A percentile compares a stretch with the other conserved stretches of the same genome.
Conservation (phyloP, 768 basidiomycete species). For the Suillus tomentosus region DNA sequence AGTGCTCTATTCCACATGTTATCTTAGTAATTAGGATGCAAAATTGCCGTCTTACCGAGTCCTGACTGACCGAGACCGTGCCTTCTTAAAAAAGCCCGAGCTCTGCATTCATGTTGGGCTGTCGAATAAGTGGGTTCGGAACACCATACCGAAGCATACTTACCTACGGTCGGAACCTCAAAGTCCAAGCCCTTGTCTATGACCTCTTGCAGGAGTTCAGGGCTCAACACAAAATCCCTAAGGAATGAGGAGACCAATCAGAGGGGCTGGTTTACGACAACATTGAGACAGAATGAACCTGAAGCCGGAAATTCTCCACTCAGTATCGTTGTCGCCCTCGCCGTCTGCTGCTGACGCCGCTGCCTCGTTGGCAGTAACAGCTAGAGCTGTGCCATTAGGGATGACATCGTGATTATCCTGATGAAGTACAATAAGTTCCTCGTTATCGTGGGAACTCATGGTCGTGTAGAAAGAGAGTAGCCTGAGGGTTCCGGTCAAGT, state of each 20-base stretch:
- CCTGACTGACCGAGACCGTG: constrained; percentile 99
- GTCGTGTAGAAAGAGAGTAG: constrained; percentile 29
- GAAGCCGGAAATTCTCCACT: constrained; percentile 54
- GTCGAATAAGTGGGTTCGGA: constrained; percentile 13
- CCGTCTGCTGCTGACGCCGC: constrained; percentile 47
- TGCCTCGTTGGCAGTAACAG: constrained; percentile 50
- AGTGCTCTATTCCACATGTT: constrained; percentile 29
- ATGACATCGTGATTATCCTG: constrained; percentile 86
- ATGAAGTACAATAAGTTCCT: constrained; percentile 86
- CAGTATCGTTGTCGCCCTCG: constrained; percentile 67
- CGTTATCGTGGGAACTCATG: constrained; percentile 85
- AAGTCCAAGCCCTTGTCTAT: no score
- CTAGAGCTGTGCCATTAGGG: constrained; percentile 53
- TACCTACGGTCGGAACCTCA: constrained; percentile 56
- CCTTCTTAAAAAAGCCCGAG: constrained; percentile 98
- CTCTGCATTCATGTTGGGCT: constrained; percentile 99
- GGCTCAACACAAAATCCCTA: no score
- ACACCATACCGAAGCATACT: constrained; percentile 49
- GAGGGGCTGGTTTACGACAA: neutral
- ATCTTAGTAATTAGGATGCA: neutral
- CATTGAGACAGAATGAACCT: constrained; percentile 57
- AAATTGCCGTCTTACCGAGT: constrained; percentile 87
- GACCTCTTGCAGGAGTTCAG: no score
- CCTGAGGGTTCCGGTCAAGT: no score
- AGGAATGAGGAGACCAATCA: neutral